phyloP scores from a whole-genome alignment of 1,284 basidiomycete genomes.

The Leucoagaricus sp. region DNA sequence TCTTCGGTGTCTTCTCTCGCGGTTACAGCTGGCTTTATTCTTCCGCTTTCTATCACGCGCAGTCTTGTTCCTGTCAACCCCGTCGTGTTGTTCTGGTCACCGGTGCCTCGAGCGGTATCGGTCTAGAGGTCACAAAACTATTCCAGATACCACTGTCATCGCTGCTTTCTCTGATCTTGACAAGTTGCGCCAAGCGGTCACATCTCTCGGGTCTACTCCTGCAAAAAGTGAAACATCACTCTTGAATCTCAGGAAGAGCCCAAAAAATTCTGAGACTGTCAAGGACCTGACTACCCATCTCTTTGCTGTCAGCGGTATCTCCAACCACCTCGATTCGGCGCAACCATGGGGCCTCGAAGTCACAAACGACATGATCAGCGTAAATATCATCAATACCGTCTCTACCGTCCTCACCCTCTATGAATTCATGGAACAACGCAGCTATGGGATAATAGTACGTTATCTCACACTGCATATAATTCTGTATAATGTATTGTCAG shows the following conservation, averaged over 20 bases:
- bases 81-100: constrained; percentile 26
- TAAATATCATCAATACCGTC: constrained; percentile 28
- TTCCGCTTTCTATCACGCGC: constrained; percentile 23
- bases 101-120: constrained; percentile 33
- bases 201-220: constrained; percentile 21
- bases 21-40: constrained; percentile 21
- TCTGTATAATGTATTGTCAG: constrained; percentile 27
- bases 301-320: constrained; percentile 28
- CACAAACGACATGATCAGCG: constrained; percentile 27
- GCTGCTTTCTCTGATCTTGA: constrained; percentile 26
- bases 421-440: constrained; percentile 29
- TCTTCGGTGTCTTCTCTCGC: constrained; percentile 21
- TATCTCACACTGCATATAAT: neutral
- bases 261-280: constrained; percentile 21
- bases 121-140: constrained; percentile 28
- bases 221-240: constrained; percentile 24
- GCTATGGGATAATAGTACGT: constrained; percentile 30
- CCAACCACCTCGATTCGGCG: constrained; percentile 23
- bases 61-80: constrained; percentile 13
- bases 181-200: constrained; percentile 20
- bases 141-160: constrained; percentile 28
- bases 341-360: constrained; percentile 22
- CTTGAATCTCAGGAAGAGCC: constrained; percentile 22
- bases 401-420: constrained; percentile 26
- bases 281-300: constrained; percentile 30